phyloP scores from a whole-genome alignment of 495 filamentous ascomycete species.

The Penicillium desertorum region DNA sequence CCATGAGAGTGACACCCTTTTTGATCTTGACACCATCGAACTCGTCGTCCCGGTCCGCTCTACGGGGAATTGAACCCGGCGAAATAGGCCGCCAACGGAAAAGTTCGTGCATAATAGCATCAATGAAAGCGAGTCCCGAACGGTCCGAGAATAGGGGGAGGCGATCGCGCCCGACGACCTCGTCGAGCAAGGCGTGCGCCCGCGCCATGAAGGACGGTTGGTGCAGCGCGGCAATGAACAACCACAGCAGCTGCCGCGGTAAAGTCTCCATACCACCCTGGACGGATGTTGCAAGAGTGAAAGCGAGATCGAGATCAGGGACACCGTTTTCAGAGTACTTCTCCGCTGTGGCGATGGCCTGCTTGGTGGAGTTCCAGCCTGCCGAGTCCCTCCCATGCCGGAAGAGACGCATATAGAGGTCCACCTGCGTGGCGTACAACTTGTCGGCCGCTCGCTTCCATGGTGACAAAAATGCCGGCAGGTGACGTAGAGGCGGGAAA shows the following conservation, averaged over 20 bases:
- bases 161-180: constrained; percentile 32
- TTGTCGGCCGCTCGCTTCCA: constrained; percentile 33
- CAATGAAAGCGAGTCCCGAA: constrained; percentile 29
- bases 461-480: constrained; percentile 31
- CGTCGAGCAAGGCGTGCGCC: constrained; percentile 36
- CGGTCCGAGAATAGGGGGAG: constrained; percentile 34
- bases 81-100: constrained; percentile 40
- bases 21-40: constrained; percentile 51
- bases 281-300: constrained; percentile 31
- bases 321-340: constrained; percentile 17
- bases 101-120: constrained; percentile 35
- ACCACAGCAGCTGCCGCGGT: constrained; percentile 32
- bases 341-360: constrained; percentile 25
- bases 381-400: constrained; percentile 19
- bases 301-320: constrained; percentile 31
- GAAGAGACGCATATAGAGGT: constrained; percentile 32
- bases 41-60: constrained; percentile 50
- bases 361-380: constrained; percentile 35
- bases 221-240: constrained; percentile 30
- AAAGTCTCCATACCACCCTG: constrained; percentile 37
- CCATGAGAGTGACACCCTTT: constrained; percentile 52
- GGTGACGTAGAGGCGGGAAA: constrained; percentile 33
- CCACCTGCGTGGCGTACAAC: constrained; percentile 25
- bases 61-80: constrained; percentile 46
- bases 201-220: constrained; percentile 17